phyloP scores from a whole-genome alignment of 2,329 filamentous ascomycete genomes.

The Hypoxylon sp. region DNA sequence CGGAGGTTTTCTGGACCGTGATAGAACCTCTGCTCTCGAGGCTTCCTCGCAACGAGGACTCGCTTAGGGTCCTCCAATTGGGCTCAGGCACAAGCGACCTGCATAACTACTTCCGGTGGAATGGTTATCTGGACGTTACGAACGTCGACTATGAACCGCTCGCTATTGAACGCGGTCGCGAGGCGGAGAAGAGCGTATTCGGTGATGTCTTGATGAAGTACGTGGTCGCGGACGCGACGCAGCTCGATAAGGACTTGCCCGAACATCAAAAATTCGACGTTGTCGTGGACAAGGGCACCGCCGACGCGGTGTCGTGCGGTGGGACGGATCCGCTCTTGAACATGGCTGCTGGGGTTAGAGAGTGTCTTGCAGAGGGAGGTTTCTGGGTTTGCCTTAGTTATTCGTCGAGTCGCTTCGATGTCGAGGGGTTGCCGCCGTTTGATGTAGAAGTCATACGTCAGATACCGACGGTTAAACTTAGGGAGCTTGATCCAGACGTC shows the following conservation, averaged over 20 bases:
- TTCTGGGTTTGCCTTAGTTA: conserved; percentile 66
- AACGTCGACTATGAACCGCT: conserved; percentile 67
- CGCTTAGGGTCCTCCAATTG: conserved; percentile 59
- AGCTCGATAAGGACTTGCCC: conserved; percentile 48
- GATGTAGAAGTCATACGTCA: conserved; percentile 60
- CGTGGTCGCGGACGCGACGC: conserved; percentile 62
- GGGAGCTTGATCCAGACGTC: conserved; percentile 62
- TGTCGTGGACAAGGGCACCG: conserved; percentile 66
- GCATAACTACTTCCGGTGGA: conserved; percentile 62
- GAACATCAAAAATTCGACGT: conserved; percentile 56
- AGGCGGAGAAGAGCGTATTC: conserved; percentile 59
- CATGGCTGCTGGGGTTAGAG: conserved; percentile 58
- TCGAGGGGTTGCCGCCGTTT: conserved; percentile 59
- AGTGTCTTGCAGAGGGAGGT: conserved; percentile 56
- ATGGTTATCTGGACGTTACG: conserved; percentile 61
- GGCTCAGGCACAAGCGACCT: conserved; percentile 67
- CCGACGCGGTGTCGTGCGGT: conserved; percentile 64
- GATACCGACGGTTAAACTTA: conserved; percentile 60
- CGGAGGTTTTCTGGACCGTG: conserved; percentile 59
- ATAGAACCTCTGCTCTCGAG: conserved; percentile 57
- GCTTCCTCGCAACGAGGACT: conserved; percentile 50
- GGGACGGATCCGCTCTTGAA: conserved; percentile 56
- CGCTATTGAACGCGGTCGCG: conserved; percentile 60
- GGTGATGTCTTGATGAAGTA: conserved; percentile 63
- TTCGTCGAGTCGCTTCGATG: conserved; percentile 60